phyloP scores from a whole-genome alignment of 306 rosid genomes.

The Cucumis sativus region Cucumber_9930_V3 NC_026657.2:21197501-21198000 shows the following conservation, averaged over 20 bases:
- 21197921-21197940: neutral
- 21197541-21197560: constrained; percentile 20
- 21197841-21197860: neutral
- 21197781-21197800: neutral
- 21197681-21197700: neutral
- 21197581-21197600: constrained; percentile 10
- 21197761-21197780: neutral
- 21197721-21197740: neutral
- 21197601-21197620: neutral
- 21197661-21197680: neutral
- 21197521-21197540: constrained; percentile 4
- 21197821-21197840: neutral
- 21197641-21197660: neutral
- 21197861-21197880: constrained; percentile 1
- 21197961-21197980: neutral
- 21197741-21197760: neutral
- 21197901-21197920: neutral
- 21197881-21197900: neutral
- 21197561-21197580: constrained; percentile 41
- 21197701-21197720: neutral
- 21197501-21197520: constrained; percentile 4
- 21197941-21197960: neutral
- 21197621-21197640: neutral
- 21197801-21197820: neutral
- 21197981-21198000: neutral